Evolutionary conservation across 2,329 filamentous ascomycete species (phyloP).

Genomic region (Botryotinia convoluta): DNA sequence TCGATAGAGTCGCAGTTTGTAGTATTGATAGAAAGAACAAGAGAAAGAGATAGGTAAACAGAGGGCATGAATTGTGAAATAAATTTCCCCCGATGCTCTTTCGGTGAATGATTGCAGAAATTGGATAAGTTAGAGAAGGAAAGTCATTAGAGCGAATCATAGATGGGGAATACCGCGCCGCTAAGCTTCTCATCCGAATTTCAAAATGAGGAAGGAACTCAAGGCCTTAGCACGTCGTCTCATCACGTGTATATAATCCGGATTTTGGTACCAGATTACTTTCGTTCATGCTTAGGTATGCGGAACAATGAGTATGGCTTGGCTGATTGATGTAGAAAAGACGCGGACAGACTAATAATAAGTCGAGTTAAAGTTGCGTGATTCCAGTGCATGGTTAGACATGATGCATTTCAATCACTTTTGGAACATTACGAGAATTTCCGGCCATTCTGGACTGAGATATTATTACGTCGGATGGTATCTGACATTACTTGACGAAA

Average conservation of each 20-base stretch:
- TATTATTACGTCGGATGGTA: not conserved
- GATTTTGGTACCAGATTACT: not conserved
- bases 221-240: not conserved
- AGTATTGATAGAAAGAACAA: not conserved
- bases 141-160: not conserved
- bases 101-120: no score
- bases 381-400: not conserved
- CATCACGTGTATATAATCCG: not conserved
- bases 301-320: not conserved
- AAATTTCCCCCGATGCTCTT: not conserved
- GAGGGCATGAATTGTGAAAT: not conserved
- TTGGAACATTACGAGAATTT: not conserved
- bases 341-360: not conserved
- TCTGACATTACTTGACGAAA: not conserved
- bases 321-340: not conserved
- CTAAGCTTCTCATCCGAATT: not conserved
- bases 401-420: not conserved
- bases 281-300: not conserved
- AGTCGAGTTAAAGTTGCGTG: not conserved
- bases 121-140: not conserved
- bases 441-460: not conserved
- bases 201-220: conserved; percentile 10
- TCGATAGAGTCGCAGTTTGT: not conserved
- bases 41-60: not conserved
- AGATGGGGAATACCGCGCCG: not conserved